A percentile compares a stretch with the other conserved stretches of the same genome.
These are phyloP conservation scores for Fraxinus ornus DNA, from an alignment of 305 asterid species.

Conservation along the genomic window DNA sequence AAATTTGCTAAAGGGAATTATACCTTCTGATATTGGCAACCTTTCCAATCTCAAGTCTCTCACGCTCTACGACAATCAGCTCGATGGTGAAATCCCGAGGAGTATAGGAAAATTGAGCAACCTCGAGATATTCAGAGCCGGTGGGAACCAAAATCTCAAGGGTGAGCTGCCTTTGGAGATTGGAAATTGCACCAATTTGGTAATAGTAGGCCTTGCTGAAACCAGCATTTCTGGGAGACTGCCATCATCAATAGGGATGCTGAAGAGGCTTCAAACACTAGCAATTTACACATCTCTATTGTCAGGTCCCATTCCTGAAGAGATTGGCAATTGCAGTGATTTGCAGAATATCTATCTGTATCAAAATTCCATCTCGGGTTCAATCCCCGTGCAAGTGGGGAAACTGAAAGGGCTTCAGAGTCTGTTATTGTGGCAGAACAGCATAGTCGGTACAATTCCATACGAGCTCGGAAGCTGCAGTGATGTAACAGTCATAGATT, in stretches of 20 bases:
- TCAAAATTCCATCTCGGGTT: slow-evolving; percentile 76
- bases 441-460: slow-evolving; percentile 71
- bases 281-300: slow-evolving; percentile 77
- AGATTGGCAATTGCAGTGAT: slow-evolving; percentile 75
- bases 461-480: slow-evolving; percentile 70
- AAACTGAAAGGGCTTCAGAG: slow-evolving; percentile 57
- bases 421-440: slow-evolving; percentile 78
- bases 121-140: slow-evolving; percentile 72
- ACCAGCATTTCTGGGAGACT: slow-evolving; percentile 75
- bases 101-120: slow-evolving; percentile 56
- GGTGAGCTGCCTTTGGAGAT: slow-evolving; percentile 75
- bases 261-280: slow-evolving; percentile 69
- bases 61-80: slow-evolving; percentile 73
- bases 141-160: slow-evolving; percentile 78
- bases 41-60: slow-evolving; percentile 50
- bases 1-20: slow-evolving; percentile 56
- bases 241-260: slow-evolving; percentile 71
- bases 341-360: slow-evolving; percentile 71
- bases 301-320: slow-evolving; percentile 85
- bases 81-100: slow-evolving; percentile 68
- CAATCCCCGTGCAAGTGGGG: slow-evolving; percentile 64
- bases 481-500: slow-evolving; percentile 55
- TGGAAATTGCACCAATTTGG: slow-evolving; percentile 74
- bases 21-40: slow-evolving; percentile 64
- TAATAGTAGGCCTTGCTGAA: slow-evolving; percentile 74